Evolutionary conservation across 306 rosid species (phyloP).

Genomic region (Cotoneaster glaucophyllus): DNA sequence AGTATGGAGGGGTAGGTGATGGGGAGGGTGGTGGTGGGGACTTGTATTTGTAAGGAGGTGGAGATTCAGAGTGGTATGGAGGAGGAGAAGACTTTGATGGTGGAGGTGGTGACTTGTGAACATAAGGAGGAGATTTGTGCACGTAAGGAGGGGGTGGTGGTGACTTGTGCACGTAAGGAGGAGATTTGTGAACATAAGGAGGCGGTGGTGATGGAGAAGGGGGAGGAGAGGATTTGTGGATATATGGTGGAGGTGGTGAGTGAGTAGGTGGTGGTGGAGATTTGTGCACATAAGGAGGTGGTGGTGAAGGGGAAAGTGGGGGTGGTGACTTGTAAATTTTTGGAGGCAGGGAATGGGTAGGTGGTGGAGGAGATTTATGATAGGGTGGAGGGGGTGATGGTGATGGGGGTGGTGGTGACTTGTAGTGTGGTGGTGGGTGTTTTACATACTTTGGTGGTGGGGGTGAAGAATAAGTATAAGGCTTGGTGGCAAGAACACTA

Average conservation of each 20-base stretch:
- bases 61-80: accelerated
- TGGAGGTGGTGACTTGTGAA: background rate
- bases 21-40: background rate
- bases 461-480: background rate
- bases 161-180: background rate
- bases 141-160: background rate
- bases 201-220: background rate
- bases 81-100: background rate
- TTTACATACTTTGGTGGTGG: too few relatives aligned
- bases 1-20: background rate
- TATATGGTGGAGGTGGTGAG: too few relatives aligned
- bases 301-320: too few relatives aligned
- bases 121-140: background rate
- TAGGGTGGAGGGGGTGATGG: too few relatives aligned
- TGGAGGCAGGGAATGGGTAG: too few relatives aligned
- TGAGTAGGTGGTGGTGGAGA: too few relatives aligned
- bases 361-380: too few relatives aligned
- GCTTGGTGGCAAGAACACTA: background rate
- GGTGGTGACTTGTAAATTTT: too few relatives aligned
- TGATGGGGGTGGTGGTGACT: too few relatives aligned
- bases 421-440: too few relatives aligned
- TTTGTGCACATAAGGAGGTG: too few relatives aligned
- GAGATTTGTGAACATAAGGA: background rate
- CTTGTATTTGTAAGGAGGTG: background rate
- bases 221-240: accelerated